These are phyloP conservation scores for Balakata baccata DNA, from an alignment of 345 rosid species.

Conservation along the genomic window DNA sequence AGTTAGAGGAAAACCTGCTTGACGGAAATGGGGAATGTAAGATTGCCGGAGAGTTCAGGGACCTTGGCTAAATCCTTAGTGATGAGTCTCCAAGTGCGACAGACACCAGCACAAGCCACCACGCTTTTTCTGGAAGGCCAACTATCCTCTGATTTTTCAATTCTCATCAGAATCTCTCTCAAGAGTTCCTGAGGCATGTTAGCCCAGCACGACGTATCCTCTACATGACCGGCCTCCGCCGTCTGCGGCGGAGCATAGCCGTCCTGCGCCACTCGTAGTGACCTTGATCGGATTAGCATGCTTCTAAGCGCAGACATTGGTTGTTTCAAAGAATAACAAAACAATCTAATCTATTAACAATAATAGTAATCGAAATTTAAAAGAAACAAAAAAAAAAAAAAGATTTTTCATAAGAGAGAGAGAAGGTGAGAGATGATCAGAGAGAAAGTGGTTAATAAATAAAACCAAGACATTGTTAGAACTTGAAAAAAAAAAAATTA, in stretches of 20 bases:
- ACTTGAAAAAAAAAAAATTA: too few relatives aligned
- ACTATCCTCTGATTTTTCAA: conserved; percentile 30
- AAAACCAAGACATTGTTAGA: too few relatives aligned
- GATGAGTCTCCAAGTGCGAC: conserved; percentile 32
- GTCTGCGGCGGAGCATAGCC: conserved; percentile 12
- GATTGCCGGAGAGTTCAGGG: conserved; percentile 28
- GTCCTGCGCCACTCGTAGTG: conserved; percentile 25
- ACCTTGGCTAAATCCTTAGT: conserved; percentile 29
- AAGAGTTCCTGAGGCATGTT: conserved; percentile 33
- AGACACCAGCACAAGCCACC: conserved; percentile 37
- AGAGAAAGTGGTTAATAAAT: background rate
- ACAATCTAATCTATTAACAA: background rate
- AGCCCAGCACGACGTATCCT: conserved; percentile 20
- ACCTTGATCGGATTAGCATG: conserved; percentile 33
- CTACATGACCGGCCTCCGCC: background rate
- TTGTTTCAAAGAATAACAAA: background rate
- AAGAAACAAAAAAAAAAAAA: background rate
- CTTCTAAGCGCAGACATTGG: conserved; percentile 41
- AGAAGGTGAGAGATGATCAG: background rate
- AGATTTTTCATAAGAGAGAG: background rate
- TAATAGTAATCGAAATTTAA: background rate
- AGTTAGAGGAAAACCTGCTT: conserved; percentile 22
- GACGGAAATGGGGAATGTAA: conserved; percentile 34
- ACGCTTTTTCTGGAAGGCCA: conserved; percentile 36
- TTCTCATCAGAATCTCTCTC: conserved; percentile 28